Evolutionary conservation across 129 eudicot genomes (phyloP), one percentile per base, ranked within the genome.

Genomic region (Escallonia herrerae): DNA sequence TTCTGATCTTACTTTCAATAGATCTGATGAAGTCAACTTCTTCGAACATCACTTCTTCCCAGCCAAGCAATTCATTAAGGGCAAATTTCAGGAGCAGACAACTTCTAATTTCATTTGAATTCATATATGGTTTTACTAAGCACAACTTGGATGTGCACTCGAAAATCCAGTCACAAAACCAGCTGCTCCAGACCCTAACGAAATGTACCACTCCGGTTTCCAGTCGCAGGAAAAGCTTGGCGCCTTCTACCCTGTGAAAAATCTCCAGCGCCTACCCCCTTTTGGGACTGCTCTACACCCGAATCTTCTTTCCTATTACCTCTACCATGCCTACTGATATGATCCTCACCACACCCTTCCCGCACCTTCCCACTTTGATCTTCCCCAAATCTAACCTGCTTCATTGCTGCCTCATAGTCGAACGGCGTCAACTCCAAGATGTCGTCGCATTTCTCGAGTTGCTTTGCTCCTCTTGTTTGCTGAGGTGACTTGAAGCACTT

Each of bases 211-310:
- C 95, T 89, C 47, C 99, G 90, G 73, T 89, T 94, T 14, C 97
- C 99, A n/a, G 82, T 77, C 0, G 99, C 83, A 6, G 99, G 99
- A 63, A 94, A 94, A 60, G 95, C 99, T 61, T 86, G 96, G 6
- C 96, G 90, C 68, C 96, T 77, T 67, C 80, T 84, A 56, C 97
- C 99, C 74, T 72, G 70, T 58, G 82, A 82, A 51, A 84, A 71
- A 55, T 82, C 90, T 15, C 75, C 66, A 33, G 77, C 66, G 69
- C 76, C 81, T 68, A 77, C 89, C 58, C 73, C 76, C 50, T 66
- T 71, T 50, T 51, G 64, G 0, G 77, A 54, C 8, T 61, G 70
- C 48, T 49, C 75, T 44, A 5, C 45, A 4, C 7, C 67, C 3
- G 63, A 40, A 59, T 55, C 42, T 41, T 72, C 76, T 58, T 65